A percentile compares a stretch with the other conserved stretches of the same genome.
Evolutionary conservation across 805 yeast genomes (phyloP).

Genomic region (Wickerhamomyces hampshirensis): DNA sequence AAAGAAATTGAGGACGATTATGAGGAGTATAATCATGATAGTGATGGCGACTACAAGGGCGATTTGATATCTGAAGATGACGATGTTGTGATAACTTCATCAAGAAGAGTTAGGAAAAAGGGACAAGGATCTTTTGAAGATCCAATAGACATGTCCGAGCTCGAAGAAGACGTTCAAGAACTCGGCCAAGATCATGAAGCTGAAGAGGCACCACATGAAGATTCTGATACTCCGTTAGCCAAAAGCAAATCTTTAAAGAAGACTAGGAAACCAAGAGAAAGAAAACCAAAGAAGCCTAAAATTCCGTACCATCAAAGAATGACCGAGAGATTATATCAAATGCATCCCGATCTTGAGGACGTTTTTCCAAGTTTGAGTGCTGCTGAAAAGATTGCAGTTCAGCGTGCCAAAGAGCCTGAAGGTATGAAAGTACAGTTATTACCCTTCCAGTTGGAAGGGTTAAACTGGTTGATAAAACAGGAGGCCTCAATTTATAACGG

Average conservation of each 20-base stretch:
- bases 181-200: conserved; percentile 11
- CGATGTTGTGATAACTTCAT: conserved; percentile 17
- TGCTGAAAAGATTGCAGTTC: conserved; percentile 42
- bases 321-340: conserved; percentile 60
- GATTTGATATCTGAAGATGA: conserved; percentile 24
- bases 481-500: conserved; percentile 78
- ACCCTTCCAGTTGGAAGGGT: conserved; percentile 92
- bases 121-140: conserved; percentile 11
- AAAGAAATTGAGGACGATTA: conserved; percentile 29
- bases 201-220: conserved; percentile 20
- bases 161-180: conserved; percentile 12
- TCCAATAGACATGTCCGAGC: conserved; percentile 16
- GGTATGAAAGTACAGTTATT: conserved; percentile 69
- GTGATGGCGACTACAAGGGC: conserved; percentile 27
- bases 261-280: conserved; percentile 17
- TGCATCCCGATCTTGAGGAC: conserved; percentile 73
- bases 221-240: conserved; percentile 26
- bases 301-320: conserved; percentile 65
- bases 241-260: conserved; percentile 14
- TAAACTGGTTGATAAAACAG: conserved; percentile 82
- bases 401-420: conserved; percentile 66
- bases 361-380: conserved; percentile 63
- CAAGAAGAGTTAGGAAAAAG: conserved; percentile 1
- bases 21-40: conserved; percentile 28
- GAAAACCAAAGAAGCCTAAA: conserved; percentile 40